Conservation (phyloP, 192 early-diverging fungal genomes). For the Coemansia sp. region DNA sequence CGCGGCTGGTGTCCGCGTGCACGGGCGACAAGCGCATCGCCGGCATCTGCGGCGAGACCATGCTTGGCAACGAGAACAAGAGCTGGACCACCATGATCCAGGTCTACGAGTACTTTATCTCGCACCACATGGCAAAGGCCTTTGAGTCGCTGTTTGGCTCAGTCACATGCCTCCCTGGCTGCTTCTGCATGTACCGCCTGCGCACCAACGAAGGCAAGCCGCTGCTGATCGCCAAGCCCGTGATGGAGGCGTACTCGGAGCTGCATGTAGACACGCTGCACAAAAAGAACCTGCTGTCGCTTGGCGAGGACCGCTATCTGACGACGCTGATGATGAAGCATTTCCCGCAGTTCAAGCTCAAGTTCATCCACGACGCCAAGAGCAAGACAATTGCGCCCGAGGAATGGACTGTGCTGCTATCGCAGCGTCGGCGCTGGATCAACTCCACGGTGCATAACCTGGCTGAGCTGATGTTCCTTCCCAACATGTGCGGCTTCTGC, state of each 20-base stretch:
- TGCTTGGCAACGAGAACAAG: slow-evolving; percentile 83
- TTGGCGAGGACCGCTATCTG: slow-evolving; percentile 97
- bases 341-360: slow-evolving; percentile 93
- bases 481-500: slow-evolving; percentile 93
- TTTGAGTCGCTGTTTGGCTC: slow-evolving; percentile 81
- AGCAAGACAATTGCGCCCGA: slow-evolving; percentile 92
- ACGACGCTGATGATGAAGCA: slow-evolving; percentile 98
- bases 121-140: slow-evolving; percentile 91
- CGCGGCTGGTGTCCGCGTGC: slow-evolving; percentile 82
- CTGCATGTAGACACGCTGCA: slow-evolving; percentile 94
- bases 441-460: slow-evolving; percentile 98
- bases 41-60: slow-evolving; percentile 94
- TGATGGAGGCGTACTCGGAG: slow-evolving; percentile 88
- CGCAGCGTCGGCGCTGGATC: slow-evolving; percentile 98
- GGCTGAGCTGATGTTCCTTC: slow-evolving; percentile 81
- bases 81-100: slow-evolving; percentile 98
- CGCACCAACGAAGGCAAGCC: slow-evolving; percentile 64
- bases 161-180: slow-evolving; percentile 84
- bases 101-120: slow-evolving; percentile 93
- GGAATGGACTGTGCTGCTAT: slow-evolving; percentile 82
- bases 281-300: slow-evolving; percentile 93
- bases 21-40: slow-evolving; percentile 75
- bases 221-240: slow-evolving; percentile 73
- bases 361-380: slow-evolving; percentile 86
- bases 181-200: slow-evolving; percentile 87